Evolutionary conservation across 306 rosid genomes (phyloP), one percentile per base, ranked within the genome.

Genomic region (Ochetophila trinervis): DNA sequence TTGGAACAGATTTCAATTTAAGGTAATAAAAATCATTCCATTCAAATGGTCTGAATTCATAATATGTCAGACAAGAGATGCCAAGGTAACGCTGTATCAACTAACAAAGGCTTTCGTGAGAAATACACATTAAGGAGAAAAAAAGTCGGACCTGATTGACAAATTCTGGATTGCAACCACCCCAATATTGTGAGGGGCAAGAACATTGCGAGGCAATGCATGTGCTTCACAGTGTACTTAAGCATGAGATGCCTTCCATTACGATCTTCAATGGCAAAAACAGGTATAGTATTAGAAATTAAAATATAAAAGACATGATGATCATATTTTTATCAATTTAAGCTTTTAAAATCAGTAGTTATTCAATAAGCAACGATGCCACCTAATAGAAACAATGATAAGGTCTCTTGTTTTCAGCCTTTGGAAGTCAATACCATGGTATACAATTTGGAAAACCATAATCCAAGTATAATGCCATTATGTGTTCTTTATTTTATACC

Each of bases 321-420:
- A n/a, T n/a, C n/a, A n/a, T n/a, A n/a, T n/a, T n/a, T n/a, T n/a
- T n/a, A n/a, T n/a, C n/a, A n/a, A n/a, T n/a, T n/a, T n/a, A n/a
- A n/a, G n/a, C n/a, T n/a, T n/a, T n/a, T n/a, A n/a, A n/a, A n/a
- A n/a, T n/a, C n/a, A n/a, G n/a, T n/a, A n/a, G n/a, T n/a, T n/a
- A n/a, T n/a, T n/a, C n/a, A n/a, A n/a, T 78, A 90, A 97, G 79
- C 87, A 93, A 42, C 97, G 95, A 69, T 97, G 87, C 99, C 99
- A 93, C 73, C 99, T 94, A 71, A 84, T 74, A 65, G 99, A 93
- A 65, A 93, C 83, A 79, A 87, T 81, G 66, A 93, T 77, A 54
- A 96, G 99, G 49, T 93, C 99, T 71, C 91, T 86, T 17, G 87
- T 86, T 83, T 93, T 93, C 63, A 93, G 78, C n/a, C n/a, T n/a